These are phyloP conservation scores for Penicillium sp. DNA, from an alignment of 2,329 filamentous ascomycete genomes.

Conservation along the genomic window DNA sequence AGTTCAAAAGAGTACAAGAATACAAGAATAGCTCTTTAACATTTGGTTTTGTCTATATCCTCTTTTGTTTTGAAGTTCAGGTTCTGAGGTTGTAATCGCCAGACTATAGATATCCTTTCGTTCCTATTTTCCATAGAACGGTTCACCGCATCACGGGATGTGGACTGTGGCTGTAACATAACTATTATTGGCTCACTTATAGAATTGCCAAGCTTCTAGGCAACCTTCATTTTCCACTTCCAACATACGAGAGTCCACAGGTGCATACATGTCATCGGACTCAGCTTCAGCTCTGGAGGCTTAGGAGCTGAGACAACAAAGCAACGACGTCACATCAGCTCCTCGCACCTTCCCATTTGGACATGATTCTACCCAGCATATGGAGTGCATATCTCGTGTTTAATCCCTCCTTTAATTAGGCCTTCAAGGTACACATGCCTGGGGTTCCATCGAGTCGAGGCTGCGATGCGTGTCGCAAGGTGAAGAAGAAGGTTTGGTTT, in stretches of 20 bases:
- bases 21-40: neutral
- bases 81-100: no score
- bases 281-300: neutral
- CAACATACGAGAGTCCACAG: no score
- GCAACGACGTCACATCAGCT: neutral
- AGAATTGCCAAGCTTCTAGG: neutral
- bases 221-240: no score
- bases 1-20: neutral
- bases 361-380: neutral
- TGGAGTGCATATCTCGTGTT: neutral
- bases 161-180: neutral
- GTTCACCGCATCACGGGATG: conserved; percentile 1
- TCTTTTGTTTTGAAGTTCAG: neutral
- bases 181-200: neutral
- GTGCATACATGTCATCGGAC: neutral
- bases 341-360: no score
- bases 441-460: conserved; percentile 27
- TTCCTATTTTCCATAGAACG: neutral
- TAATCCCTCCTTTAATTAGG: neutral
- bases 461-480: conserved; percentile 21
- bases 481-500: conserved; percentile 24
- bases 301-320: neutral
- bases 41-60: neutral
- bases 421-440: conserved; percentile 14
- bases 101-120: neutral